Evolutionary conservation across 768 basidiomycete genomes (phyloP), one percentile per base, ranked within the genome.

Genomic region (Mycena latifolia): DNA sequence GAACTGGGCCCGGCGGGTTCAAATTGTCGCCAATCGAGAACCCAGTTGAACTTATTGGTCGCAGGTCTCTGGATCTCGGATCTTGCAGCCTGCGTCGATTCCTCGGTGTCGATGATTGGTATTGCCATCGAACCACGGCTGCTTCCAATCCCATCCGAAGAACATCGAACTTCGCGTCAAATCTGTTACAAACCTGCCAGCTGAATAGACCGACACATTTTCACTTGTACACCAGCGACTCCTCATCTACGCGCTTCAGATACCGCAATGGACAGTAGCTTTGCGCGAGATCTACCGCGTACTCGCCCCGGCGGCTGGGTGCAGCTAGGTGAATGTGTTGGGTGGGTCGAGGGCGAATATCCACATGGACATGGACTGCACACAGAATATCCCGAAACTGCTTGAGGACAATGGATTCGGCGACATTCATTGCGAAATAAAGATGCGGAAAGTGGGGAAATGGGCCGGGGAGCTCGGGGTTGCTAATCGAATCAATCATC

Each of bases 161-260:
- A 66, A 63, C 39, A 48, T 67, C 28, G 39, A 62, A 27, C 63
- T 69, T 25, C 55, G 47, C 7, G 27, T 63, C 48, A 39, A 59
- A 14, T 69, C 69, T 1, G 52, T 63, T 12, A 37, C 39, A 25
- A 22, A 59, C 11, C 58, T 68, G 0, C 69, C 69, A 5, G 15
- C 22, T 12, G 57, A 60, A 11, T 71, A 67, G 70, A 62, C 29
- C 46, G 35, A 61, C 59, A 43, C 52, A 10, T 71, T 71, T 27
- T 57, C 61, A 15, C 55, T 71, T 10, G 64, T 71, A 14, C 58
- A 71, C 54, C 67, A 71, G 52, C 67, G 70, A 1, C 55, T 71
- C 17, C 61, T 65, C n/a, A 39, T 65, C 18, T 17, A 55, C 48
- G 63, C 59, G 8, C 61, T 71, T 8, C 46, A 56, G 27, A 22